Evolutionary conservation across 441 rosid species (phyloP).

Genomic region (Corymbia citriodora): DNA sequence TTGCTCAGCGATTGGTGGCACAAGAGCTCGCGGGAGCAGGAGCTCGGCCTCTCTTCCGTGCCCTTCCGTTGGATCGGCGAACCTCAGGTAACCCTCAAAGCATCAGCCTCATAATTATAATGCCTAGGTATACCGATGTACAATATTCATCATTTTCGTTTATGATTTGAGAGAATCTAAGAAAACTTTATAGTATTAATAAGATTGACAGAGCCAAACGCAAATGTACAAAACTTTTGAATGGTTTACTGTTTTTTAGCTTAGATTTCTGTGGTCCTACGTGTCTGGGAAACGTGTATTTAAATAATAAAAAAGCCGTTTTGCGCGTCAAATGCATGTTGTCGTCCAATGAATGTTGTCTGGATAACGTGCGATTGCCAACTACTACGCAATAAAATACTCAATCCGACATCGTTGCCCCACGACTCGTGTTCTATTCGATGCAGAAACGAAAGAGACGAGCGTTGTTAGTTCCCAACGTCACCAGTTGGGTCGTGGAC

Average conservation of each 20-base stretch:
- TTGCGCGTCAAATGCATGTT: not conserved
- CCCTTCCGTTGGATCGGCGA: constrained; percentile 18
- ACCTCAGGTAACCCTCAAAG: constrained; percentile 7
- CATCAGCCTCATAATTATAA: not conserved
- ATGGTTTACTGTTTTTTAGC: not conserved
- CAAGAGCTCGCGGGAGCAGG: constrained; percentile 14
- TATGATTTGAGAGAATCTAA: not conserved
- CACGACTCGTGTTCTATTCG: not conserved
- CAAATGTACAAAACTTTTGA: not conserved
- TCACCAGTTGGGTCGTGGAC: not conserved
- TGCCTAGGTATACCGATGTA: not conserved
- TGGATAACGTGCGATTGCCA: not conserved
- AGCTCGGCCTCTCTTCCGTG: constrained; percentile 8
- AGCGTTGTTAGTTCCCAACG: not conserved
- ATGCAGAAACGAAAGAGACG: not conserved
- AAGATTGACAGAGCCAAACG: not conserved
- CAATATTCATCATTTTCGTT: not conserved
- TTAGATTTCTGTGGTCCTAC: not conserved
- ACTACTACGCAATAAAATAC: not conserved
- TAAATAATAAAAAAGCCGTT: not conserved
- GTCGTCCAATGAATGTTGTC: not conserved
- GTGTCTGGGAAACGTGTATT: not conserved
- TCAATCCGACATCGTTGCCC: not conserved
- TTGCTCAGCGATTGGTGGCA: constrained; percentile 27
- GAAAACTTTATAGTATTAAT: not conserved